Base-by-base conservation (phyloP, 129 eudicot genomes). In the Apium graveolens region DNA sequence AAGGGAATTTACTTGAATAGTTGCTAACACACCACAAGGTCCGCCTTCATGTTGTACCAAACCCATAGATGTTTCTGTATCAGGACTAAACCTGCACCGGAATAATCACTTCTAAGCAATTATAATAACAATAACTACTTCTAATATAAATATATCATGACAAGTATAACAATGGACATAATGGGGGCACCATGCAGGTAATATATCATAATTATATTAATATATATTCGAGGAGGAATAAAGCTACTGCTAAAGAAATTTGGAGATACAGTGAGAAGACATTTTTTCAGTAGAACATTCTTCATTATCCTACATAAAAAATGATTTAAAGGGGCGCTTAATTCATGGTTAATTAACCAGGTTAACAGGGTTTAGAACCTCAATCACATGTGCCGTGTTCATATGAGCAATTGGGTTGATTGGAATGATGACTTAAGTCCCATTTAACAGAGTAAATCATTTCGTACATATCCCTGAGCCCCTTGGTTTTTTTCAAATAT, bases 21-120 rank as follows among this genome's bases (percentile, higher is more conserved):
- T 88, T 72, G 99, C 99, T 87, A 95, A 87, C 68, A 95, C 97
- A 43, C 99, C 99, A 92, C 99, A 95, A 66, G 99, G 99, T 78
- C 99, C 99, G 72, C 99, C 99, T 82, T 95, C 99, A 92, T 91
- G 99, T 92, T 95, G 99, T 79, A 95, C 99, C 75, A 95, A 84
- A 48, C 99, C 99, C 96, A 95, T 95, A 49, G 94, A 95, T 81
- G 99, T 95, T 81, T 95, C 99, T 77, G 86, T 86, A 95, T 90
- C 99, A 79, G 91, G 85, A 84, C 99, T 95, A 88, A 95, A 95
- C 91, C 99, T 95, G 85, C 85, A 74, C 57, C 57, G 14, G 60
- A 74, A 13, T 11, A n/a, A 44, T 44, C 14, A 26, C 48, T 24
- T 26, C 13, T 73, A 43, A 24, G 53, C 32, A 16, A 73, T 18